Base-by-base conservation (phyloP, 805 yeast species). In the Yamadazyma phyllophila region DNA sequence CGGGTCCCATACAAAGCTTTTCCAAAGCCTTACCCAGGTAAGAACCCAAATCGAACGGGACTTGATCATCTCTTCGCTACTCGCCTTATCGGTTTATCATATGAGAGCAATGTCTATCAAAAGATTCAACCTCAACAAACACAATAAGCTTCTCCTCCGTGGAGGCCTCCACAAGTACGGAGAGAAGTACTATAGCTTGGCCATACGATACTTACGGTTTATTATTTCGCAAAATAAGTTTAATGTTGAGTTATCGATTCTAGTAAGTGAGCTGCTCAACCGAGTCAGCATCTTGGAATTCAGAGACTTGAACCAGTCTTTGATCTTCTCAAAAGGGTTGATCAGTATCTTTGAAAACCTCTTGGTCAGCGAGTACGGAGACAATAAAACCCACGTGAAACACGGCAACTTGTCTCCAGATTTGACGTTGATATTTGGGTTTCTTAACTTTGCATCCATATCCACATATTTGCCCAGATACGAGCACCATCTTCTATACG, bases 301-400 rank as follows among this genome's bases (percentile, higher is more conserved):
- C 39, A 38, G 46, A 16, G 52, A 55, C 41, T 45, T 57, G 34
- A 26, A 46, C 8, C 49, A 55, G 15, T 51, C 57, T 3, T 34
- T 50, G 8, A 50, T 60, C 13, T 62, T 60, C 39, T 48, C 58
- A 15, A 51, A 54, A 13, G 66, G 66, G 2, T 44, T 59, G 15
- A 48, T 53, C 3, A 41, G 55, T 6, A 49, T 60, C 2, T 56
- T 56, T 45, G 49, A 53, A 26, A 54, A 54, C 24, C 34, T 55
- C 13, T 13, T 51, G 7, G 17, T 24, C 9, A 30, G 26, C 5
- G 16, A 43, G 20, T 26, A 26, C 7, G 34, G 39, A 7, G 14
- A 26, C 14, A 14, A 26, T 26, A 16, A 11, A 12, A 16, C 26
- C 42, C 15, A 26, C 16, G 16, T 36, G 10, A 24, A 16, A 14